These are phyloP conservation scores for Pseudogymnoascus sp. DNA, from an alignment of 2,329 filamentous ascomycete genomes.

Conservation along the genomic window DNA sequence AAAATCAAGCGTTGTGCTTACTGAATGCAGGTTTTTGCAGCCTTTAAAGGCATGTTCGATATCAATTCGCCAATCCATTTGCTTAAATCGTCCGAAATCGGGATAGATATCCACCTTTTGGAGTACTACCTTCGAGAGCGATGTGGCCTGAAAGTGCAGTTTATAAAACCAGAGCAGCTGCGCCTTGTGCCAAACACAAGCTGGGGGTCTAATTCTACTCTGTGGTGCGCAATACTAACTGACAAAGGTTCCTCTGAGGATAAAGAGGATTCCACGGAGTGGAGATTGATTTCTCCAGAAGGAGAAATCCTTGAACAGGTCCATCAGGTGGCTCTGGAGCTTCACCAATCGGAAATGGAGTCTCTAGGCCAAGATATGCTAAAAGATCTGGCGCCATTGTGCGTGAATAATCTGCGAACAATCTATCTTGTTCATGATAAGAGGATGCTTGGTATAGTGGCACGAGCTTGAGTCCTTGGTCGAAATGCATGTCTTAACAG, in stretches of 20 bases:
- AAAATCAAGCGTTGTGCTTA: background rate
- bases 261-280: background rate
- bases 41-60: background rate
- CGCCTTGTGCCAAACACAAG: background rate
- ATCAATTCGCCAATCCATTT: slow-evolving; percentile 8
- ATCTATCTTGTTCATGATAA: slow-evolving; percentile 27
- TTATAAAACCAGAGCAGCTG: slow-evolving; percentile 5
- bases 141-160: background rate
- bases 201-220: background rate
- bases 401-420: slow-evolving; percentile 29
- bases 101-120: slow-evolving; percentile 11
- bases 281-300: slow-evolving; percentile 9
- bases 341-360: slow-evolving; percentile 26
- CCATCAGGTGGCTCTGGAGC: slow-evolving; percentile 24
- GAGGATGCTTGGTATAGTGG: slow-evolving; percentile 28
- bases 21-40: background rate
- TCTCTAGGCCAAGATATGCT: slow-evolving; percentile 20
- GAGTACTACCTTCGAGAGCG: background rate
- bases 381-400: slow-evolving; percentile 20
- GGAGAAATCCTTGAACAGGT: slow-evolving; percentile 21
- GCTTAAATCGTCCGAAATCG: slow-evolving; percentile 6
- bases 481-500: slow-evolving; percentile 15
- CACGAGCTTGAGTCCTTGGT: slow-evolving; percentile 22
- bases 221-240: background rate
- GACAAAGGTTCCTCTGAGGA: background rate